These are phyloP conservation scores for Medicago lupulina DNA, from an alignment of 306 rosid species.

Conservation along the genomic window DNA sequence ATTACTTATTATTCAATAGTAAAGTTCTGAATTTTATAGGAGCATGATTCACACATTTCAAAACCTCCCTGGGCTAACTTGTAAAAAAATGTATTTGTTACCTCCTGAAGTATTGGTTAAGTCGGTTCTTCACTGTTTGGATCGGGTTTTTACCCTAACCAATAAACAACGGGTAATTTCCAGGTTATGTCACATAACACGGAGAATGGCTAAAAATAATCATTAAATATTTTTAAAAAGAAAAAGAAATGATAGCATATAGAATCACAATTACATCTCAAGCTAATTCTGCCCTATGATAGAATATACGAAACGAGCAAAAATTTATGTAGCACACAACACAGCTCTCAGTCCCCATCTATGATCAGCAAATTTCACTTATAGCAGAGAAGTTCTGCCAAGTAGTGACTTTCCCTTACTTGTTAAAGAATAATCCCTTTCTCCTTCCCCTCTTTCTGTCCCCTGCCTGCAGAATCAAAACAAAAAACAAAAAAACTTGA, in stretches of 20 bases:
- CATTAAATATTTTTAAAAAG: slow-evolving; percentile 27
- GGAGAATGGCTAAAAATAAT: slow-evolving; percentile 22
- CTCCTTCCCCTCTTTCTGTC: slow-evolving; percentile 82
- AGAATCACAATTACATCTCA: slow-evolving; percentile 50
- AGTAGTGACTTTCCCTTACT: slow-evolving; percentile 39
- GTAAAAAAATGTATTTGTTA: not conserved
- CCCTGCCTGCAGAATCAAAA: slow-evolving; percentile 68
- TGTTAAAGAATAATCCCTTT: slow-evolving; percentile 74
- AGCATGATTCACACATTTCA: slow-evolving; percentile 3
- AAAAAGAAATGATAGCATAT: slow-evolving; percentile 32
- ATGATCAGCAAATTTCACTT: slow-evolving; percentile 32
- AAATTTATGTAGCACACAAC: slow-evolving; percentile 46
- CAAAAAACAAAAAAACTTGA: slow-evolving; percentile 21
- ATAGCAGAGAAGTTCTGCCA: slow-evolving; percentile 41
- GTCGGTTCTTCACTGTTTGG: not conserved
- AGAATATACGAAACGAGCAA: slow-evolving; percentile 41
- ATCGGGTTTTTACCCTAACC: not conserved
- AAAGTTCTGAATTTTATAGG: not conserved
- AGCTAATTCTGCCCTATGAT: slow-evolving; percentile 51
- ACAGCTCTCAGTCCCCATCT: slow-evolving; percentile 41
- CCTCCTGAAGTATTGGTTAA: not conserved
- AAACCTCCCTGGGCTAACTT: not conserved
- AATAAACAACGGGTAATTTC: not conserved
- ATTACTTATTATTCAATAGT: not conserved
- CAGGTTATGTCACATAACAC: slow-evolving; percentile 12